phyloP scores from a whole-genome alignment of 2,329 filamentous ascomycete species.

The Penicillium italicum region DNA sequence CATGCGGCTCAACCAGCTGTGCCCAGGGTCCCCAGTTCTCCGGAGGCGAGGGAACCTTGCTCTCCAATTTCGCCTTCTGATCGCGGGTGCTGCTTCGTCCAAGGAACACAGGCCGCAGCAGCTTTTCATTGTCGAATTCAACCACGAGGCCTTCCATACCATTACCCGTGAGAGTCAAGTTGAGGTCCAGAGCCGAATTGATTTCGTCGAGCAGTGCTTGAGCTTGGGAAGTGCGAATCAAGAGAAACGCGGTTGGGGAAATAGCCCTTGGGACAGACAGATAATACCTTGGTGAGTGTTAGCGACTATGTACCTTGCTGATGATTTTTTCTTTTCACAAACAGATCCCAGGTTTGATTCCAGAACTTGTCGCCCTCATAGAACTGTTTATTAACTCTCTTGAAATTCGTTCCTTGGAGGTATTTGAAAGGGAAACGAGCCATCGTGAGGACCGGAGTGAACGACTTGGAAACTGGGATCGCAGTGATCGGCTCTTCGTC shows the following conservation, averaged over 20 bases:
- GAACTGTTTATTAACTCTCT: conserved; percentile 37
- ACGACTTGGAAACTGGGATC: conserved; percentile 21
- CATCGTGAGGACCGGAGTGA: conserved; percentile 41
- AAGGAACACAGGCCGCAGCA: conserved; percentile 65
- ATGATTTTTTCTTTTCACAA: conserved; percentile 37
- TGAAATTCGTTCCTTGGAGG: conserved; percentile 31
- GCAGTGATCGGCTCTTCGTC: neutral
- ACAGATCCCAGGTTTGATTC: conserved; percentile 71
- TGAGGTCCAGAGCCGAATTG: conserved; percentile 52
- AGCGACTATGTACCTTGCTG: neutral
- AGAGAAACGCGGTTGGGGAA: conserved; percentile 55
- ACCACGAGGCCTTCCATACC: conserved; percentile 57
- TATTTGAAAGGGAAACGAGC: conserved; percentile 45
- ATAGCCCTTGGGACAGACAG: conserved; percentile 52
- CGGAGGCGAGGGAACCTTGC: conserved; percentile 30
- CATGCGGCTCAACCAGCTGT: neutral
- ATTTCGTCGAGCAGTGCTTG: conserved; percentile 61
- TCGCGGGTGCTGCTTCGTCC: conserved; percentile 52
- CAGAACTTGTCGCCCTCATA: conserved; percentile 48
- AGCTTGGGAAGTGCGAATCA: conserved; percentile 67
- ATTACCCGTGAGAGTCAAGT: conserved; percentile 57
- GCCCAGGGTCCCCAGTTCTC: neutral
- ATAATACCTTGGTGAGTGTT: conserved; percentile 58
- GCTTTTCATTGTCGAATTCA: conserved; percentile 58
- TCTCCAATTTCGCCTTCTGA: conserved; percentile 39